Evolutionary conservation across 2,329 filamentous ascomycete genomes (phyloP), one percentile per base, ranked within the genome.

Genomic region (Epichloe brachyelytri): DNA sequence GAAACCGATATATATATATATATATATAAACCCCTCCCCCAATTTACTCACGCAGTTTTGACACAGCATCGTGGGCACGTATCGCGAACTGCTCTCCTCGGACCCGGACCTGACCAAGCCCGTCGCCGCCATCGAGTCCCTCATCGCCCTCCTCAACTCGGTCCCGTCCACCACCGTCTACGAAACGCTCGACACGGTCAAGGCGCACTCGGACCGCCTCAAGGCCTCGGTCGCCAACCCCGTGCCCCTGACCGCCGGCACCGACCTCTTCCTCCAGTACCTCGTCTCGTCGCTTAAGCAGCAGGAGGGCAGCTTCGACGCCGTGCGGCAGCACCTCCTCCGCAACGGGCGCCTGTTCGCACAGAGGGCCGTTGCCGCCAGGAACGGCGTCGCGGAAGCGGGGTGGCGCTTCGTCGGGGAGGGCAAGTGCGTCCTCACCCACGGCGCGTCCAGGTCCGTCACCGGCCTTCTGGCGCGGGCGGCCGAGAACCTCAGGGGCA

Each of bases 221-320:
- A 91, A 90, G 67, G 75, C 76, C 52, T 81, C 83, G 19, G 85
- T 95, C 49, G 77, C 85, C 7, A 97, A 98, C 70, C 87, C 90
- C 14, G 87, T 97, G 51, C 91, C 90, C 4, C 80, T 97, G 15
- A 89, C 87, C 46, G 93, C 94, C 51, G 93, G 93, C 61, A 95
- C 90, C 54, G 90, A 96, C 66, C 81, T 97, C 53, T 97, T 98
- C 74, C 86, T 93, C 66, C 85, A 91, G 65, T 97, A 95, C 69
- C 80, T 98, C 59, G 85, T 95, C 61, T 82, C 83, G 51, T 88
- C 77, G 56, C 74, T 84, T 64, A 78, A 77, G 69, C 73, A 77
- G 70, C 74, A 76, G 57, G 69, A 71, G 48, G 63, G 63, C 45
- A 65, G 61, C 59, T 97, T 97, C 67, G 86, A 90, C 56, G 80